Percentiles rank a stretch among this genome's conserved stretches.
Evolutionary conservation across 805 yeast genomes (phyloP).

Genomic region (Ogataea corticis): DNA sequence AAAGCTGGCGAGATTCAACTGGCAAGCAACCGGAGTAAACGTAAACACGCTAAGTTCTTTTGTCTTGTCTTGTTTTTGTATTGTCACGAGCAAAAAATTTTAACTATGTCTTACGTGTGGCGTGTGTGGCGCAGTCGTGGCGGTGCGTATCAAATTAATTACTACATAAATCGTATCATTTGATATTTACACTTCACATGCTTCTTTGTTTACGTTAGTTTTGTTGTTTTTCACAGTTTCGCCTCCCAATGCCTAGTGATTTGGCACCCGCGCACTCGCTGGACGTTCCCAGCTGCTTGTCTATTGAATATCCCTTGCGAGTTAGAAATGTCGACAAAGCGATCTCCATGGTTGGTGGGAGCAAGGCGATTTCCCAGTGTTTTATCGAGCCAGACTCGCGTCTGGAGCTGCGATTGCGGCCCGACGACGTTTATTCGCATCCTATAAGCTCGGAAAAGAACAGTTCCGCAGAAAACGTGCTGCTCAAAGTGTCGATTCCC

Average conservation of each 20-base stretch:
- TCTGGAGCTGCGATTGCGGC: conserved; percentile 34
- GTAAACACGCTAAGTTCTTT: background rate
- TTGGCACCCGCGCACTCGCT: conserved; percentile 43
- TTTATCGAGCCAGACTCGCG: conserved; percentile 38
- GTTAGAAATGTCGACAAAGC: conserved; percentile 67
- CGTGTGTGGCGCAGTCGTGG: conserved; percentile 12
- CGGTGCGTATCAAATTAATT: background rate
- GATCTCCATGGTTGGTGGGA: conserved; percentile 69
- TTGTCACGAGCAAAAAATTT: conserved; percentile 10
- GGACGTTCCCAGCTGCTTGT: conserved; percentile 71
- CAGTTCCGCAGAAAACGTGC: conserved; percentile 53
- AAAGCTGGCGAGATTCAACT: too few relatives aligned
- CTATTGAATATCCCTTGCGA: conserved; percentile 76
- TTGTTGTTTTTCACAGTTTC: too few relatives aligned
- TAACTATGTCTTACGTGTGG: conserved; percentile 4
- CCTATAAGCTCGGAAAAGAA: conserved; percentile 56
- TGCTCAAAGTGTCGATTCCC: conserved; percentile 62
- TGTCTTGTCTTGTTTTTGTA: background rate
- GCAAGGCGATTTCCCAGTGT: conserved; percentile 40
- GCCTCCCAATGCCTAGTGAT: conserved; percentile 6
- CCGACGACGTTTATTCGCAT: conserved; percentile 46
- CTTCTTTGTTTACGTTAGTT: too few relatives aligned
- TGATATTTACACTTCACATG: too few relatives aligned
- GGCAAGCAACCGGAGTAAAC: too few relatives aligned
- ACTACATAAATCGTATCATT: too few relatives aligned